Base-by-base conservation (phyloP, 2,329 filamentous ascomycete genomes). In the Trichoderma guizhouense region DNA sequence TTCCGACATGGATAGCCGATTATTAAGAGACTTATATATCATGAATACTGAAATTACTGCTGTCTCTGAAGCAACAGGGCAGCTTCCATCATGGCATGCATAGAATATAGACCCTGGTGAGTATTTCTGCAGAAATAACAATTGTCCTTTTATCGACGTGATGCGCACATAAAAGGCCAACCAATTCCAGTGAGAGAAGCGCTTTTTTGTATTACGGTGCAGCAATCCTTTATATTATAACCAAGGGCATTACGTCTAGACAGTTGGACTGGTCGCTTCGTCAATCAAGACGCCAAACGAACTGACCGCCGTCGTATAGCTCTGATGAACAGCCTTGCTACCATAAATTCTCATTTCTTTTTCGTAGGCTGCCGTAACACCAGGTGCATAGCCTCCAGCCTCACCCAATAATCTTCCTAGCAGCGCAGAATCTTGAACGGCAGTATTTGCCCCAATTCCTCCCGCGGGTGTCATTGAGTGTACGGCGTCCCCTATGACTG, bases 311-410 rank as follows among this genome's bases (percentile, higher is more conserved):
- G 81, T 77, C 0, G 79, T 81, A 74, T 89, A 91, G 71, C 89
- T 91, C 58, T 78, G 74, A 32, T 79, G 77, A 12, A 91, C 90
- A 3, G 87, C 87, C 76, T 86, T 84, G 75, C 86, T 88, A 0
- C 76, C 88, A 78, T 90, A 90, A 0, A 87, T 83, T 74, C 86
- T 86, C 89, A 91, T 91, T 75, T 87, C 84, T 78, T 83, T 85
- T 75, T 91, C 89, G 76, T 90, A 92, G 12, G 82, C 85, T 71
- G 86, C 87, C 8, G 82, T 85, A 4, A 88, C 81, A 5, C 88
- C 83, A n/a, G 86, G 83, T 68, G 82, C 82, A 61, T 85, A 87
- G 0, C 88, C 88, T 2, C 86, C 86, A 2, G 85, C 84, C 75
- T 89, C 86, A 1, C 76, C 75, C 36, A 90, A 61, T 71, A 90